Evolutionary conservation across 108 stramenopile genomes (phyloP), one percentile per base, ranked within the genome.

Genomic region (Schizochytrium sp.): DNA sequence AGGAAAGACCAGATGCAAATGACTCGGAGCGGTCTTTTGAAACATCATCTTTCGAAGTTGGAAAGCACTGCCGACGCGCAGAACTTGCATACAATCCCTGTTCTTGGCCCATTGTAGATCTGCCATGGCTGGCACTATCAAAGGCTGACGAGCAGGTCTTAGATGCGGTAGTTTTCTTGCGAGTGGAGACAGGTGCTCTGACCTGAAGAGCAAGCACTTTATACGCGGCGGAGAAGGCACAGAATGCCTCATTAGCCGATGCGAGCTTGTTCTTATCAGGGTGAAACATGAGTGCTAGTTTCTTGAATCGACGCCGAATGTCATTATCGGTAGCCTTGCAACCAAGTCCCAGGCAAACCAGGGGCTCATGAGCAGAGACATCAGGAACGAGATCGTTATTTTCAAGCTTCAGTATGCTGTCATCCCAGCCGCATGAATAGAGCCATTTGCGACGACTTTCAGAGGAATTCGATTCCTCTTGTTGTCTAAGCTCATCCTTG

Each of bases 241-340:
- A 83, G 55, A 83, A 83, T 46, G 53, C 76, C 15, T 55, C 50
- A 28, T 83, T 55, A 13, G 76, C 76, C 8, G 10, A 47, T 47
- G 53, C 5, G 5, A 49, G 15, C 8, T 10, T 47, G 47, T 83
- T 83, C 76, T 83, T 83, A 53, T 83, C 76, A 47, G 76, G 76
- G 2, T 83, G 76, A 40, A 83, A 83, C 76, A 83, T 83, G 47
- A 83, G 53, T 10, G 76, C 76, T 53, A 83, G 28, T 42, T 83
- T 83, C 3, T 55, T 83, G 76, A 55, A 83, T 17, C 76, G 47
- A 47, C 76, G 45, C 45, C 53, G 50, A 13, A 83, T 55, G 15
- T 40, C 28, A 50, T 83, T 49, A 40, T 49, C 3, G 5, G 76
- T 38, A 10, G 76, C 47, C 17, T 8, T 28, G 2, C 0, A 10